Evolutionary conservation across 257 asterid genomes (phyloP), one percentile per base, ranked within the genome.

Genomic region (Scutellaria baicalensis): DNA sequence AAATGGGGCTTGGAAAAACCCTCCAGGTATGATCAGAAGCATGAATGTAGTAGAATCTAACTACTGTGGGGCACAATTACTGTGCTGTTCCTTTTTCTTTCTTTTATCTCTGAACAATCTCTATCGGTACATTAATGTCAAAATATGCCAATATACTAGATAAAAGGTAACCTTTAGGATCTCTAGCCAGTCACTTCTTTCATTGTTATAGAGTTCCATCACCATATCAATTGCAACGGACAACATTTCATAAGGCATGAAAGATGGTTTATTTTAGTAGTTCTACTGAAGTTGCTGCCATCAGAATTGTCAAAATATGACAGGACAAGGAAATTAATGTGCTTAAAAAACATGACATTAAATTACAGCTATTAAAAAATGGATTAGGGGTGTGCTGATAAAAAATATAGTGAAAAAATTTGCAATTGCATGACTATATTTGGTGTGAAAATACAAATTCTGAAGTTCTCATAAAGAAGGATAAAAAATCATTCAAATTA

Each of bases 1-100:
- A 93, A 80, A 93, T 93, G 99, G 99, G 99, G 48, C 93, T 93
- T 35, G 99, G 99, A 33, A 93, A 93, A 82, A 91, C 99, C 16
- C 82, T 91, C 71, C 99, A 93, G 95, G 99, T 93, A 77, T 45
- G 60, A 31, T 59, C 65, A 13, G 23, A 45, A 20, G 33, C 21
- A 2, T 70, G 52, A 27, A 47, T 68, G 23, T 70, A 39, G 44
- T 54, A 35, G 52, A 56, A n/a, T 36, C 59, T 64, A 2, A 1
- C 50, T 48, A 47, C 50, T 10, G 21, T 38, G 66, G 54, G 8
- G 33, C 12, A 42, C 61, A 18, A 13, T 54, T 65, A 14, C 51
- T 18, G 59, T 6, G 36, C 49, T 56, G 13, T 61, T 66, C 55
- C 31, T 36, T 43, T 7, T 64, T 31, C 16, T 69, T 4, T 38